Conservation (phyloP, 768 basidiomycete genomes). For the Collybia nuda region DNA sequence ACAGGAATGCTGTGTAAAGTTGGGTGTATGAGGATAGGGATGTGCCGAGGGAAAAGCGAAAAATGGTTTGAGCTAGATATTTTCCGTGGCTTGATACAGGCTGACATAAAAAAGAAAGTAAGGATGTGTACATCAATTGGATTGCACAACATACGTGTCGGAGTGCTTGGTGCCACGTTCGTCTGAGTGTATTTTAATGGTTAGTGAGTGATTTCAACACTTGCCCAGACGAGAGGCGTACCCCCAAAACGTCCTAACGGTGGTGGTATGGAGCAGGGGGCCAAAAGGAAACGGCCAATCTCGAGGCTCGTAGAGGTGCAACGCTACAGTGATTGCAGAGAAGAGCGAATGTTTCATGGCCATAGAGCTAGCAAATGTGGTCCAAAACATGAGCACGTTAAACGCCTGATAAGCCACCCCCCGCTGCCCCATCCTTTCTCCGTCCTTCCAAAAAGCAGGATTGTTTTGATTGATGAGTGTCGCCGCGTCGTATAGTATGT, state of each 20-base stretch:
- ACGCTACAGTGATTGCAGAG: background rate
- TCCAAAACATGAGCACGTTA: background rate
- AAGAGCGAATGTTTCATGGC: background rate
- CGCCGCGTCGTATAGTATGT: background rate
- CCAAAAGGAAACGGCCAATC: slow-evolving; percentile 29
- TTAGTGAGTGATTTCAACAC: background rate
- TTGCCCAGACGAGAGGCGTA: slow-evolving; percentile 12
- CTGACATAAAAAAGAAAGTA: slow-evolving; percentile 9
- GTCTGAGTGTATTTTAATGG: slow-evolving; percentile 14
- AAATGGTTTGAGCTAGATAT: slow-evolving; percentile 6
- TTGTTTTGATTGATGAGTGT: background rate
- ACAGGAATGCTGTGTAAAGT: slow-evolving; percentile 27
- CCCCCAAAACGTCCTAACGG: slow-evolving; percentile 33
- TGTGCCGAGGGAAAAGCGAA: slow-evolving; percentile 17
- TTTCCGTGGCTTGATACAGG: slow-evolving; percentile 19
- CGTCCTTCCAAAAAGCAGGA: background rate
- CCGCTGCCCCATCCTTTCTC: no score
- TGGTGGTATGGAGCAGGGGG: slow-evolving; percentile 23
- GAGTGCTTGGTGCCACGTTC: slow-evolving; percentile 30
- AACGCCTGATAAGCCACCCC: background rate
- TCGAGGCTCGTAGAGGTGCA: slow-evolving; percentile 7
- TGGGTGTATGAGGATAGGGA: slow-evolving; percentile 23
- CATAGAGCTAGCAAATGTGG: background rate
- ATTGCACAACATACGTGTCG: slow-evolving; percentile 18
- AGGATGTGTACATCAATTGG: background rate